Evolutionary conservation across 225 moss, liverwort and hornwort genomes (phyloP).

Genomic region (Neckera pumila): DNA sequence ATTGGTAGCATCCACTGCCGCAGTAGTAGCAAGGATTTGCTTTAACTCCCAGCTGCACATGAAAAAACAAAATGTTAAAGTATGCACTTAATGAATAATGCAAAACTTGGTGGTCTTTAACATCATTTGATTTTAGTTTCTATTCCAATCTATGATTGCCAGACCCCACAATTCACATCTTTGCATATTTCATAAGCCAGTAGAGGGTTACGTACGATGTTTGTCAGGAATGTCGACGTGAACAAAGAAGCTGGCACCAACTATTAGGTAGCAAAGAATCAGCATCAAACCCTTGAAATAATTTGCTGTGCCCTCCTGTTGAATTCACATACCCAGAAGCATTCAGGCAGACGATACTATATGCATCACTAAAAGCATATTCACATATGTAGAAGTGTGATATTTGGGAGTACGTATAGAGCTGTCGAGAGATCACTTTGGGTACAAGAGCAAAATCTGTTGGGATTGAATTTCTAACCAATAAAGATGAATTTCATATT

Average conservation of each 20-base stretch:
- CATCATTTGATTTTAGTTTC: not conserved
- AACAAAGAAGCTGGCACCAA: constrained; percentile 80
- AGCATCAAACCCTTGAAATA: constrained; percentile 92
- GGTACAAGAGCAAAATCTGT: not conserved
- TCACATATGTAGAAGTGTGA: not conserved
- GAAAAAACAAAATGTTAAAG: not conserved
- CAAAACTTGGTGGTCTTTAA: not conserved
- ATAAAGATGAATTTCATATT: not conserved
- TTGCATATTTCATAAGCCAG: not conserved
- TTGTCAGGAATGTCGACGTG: constrained; percentile 32
- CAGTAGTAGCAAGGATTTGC: not conserved
- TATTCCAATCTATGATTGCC: not conserved
- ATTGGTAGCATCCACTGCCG: not conserved
- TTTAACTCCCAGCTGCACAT: constrained; percentile 40
- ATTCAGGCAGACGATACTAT: not conserved
- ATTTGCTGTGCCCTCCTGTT: constrained; percentile 71
- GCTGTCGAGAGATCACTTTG: not conserved
- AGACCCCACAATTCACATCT: not conserved
- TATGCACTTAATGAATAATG: not conserved
- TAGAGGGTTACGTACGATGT: not conserved
- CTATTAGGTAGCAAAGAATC: constrained; percentile 73
- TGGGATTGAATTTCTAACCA: not conserved
- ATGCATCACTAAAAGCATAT: not conserved
- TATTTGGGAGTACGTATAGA: not conserved
- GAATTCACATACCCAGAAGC: not conserved